Conservation (phyloP, 2,329 filamentous ascomycete species). For the Paraconiothyrium brasiliense region DNA sequence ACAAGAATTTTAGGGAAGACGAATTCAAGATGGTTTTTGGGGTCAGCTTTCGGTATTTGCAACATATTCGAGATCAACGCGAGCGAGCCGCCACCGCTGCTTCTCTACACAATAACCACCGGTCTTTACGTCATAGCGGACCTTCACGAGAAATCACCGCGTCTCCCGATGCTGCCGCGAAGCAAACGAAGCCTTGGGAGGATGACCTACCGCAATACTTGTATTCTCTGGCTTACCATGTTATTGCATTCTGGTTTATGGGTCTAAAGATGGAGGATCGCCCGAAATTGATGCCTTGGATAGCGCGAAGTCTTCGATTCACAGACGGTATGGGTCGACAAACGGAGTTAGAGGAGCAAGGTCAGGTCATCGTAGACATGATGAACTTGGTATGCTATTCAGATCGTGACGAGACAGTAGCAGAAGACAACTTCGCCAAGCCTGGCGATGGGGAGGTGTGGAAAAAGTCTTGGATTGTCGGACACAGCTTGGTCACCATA, state of each 20-base stretch:
- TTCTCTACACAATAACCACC: conserved; percentile 45
- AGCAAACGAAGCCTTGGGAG: conserved; percentile 55
- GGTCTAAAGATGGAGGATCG: conserved; percentile 86
- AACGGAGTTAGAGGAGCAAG: conserved; percentile 83
- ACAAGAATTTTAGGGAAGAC: conserved; percentile 87
- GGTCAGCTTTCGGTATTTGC: conserved; percentile 92
- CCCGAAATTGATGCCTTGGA: conserved; percentile 86
- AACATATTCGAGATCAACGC: conserved; percentile 78
- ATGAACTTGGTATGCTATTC: conserved; percentile 90
- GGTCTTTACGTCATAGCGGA: conserved; percentile 54
- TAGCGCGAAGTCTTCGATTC: conserved; percentile 83
- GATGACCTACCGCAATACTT: conserved; percentile 93
- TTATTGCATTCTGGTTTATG: conserved; percentile 97
- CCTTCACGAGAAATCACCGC: conserved; percentile 53
- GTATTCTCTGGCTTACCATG: conserved; percentile 91
- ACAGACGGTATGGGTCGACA: conserved; percentile 78
- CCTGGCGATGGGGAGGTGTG: conserved; percentile 72
- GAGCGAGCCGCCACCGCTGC: conserved; percentile 46
- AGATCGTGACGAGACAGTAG: conserved; percentile 79
- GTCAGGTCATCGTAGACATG: conserved; percentile 91
- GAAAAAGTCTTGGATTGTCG: conserved; percentile 76
- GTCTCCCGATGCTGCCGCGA: conserved; percentile 42
- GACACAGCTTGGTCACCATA: conserved; percentile 77
- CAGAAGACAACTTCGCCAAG: conserved; percentile 71
- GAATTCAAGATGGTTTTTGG: conserved; percentile 95